Evolutionary conservation across 148 eudicot species (phyloP).

Genomic region (Vaccinium macrocarpon): DNA sequence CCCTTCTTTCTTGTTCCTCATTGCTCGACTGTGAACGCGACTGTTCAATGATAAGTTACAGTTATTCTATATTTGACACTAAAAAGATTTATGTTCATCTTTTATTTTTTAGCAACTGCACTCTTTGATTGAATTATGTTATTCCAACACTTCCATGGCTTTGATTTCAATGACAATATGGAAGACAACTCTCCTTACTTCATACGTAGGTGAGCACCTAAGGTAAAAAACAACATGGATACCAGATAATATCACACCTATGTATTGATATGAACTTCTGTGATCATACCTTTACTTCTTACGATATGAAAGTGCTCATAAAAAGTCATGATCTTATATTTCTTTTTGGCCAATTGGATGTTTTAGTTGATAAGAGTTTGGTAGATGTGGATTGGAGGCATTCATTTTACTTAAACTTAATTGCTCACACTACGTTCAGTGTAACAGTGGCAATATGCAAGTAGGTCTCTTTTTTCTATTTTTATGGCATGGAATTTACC

Average conservation of each 20-base stretch:
- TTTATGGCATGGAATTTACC: neutral
- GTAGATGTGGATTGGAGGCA: slow-evolving; percentile 90
- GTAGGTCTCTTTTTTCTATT: slow-evolving; percentile 35
- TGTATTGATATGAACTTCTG: neutral
- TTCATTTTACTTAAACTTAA: slow-evolving; percentile 82
- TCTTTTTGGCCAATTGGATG: slow-evolving; percentile 55
- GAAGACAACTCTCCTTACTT: slow-evolving; percentile 77
- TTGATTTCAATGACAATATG: slow-evolving; percentile 41
- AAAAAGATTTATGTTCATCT: neutral
- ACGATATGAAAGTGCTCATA: neutral
- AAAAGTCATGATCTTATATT: neutral
- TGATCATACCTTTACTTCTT: neutral
- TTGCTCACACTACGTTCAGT: slow-evolving; percentile 89
- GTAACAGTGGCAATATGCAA: slow-evolving; percentile 99
- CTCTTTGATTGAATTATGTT: slow-evolving; percentile 12
- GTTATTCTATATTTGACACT: neutral
- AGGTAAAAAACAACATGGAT: slow-evolving; percentile 60
- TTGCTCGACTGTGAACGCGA: neutral
- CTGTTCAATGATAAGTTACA: neutral
- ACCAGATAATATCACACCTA: slow-evolving; percentile 9
- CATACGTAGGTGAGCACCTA: slow-evolving; percentile 97
- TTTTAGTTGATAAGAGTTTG: slow-evolving; percentile 57
- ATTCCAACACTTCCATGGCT: slow-evolving; percentile 40
- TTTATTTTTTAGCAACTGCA: neutral
- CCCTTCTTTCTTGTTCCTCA: neutral